Evolutionary conservation across 345 rosid genomes (phyloP).

Genomic region (sweet orange (Citrus sinensis)): DVS_A1.0 CM039164.1:3305001-3305500

Average conservation of each 20-base stretch:
- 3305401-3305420: slow-evolving; percentile 94
- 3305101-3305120: slow-evolving; percentile 66
- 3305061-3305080: neutral
- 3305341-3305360: slow-evolving; percentile 2
- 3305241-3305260: slow-evolving; percentile 29
- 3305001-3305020: neutral
- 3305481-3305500: slow-evolving; percentile 10
- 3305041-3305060: neutral
- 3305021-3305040: neutral
- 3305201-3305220: slow-evolving; percentile 64
- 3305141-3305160: slow-evolving; percentile 76
- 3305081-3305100: slow-evolving; percentile 11
- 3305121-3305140: slow-evolving; percentile 64
- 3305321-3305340: slow-evolving; percentile 3
- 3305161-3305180: slow-evolving; percentile 96
- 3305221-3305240: slow-evolving; percentile 89
- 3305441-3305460: slow-evolving; percentile 85
- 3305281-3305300: slow-evolving; percentile 1
- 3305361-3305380: slow-evolving; percentile 84
- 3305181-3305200: slow-evolving; percentile 72
- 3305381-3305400: slow-evolving; percentile 84
- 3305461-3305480: slow-evolving; percentile 71
- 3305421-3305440: slow-evolving; percentile 70
- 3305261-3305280: slow-evolving; percentile 1
- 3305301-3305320: neutral